Base-by-base conservation (phyloP, 805 yeast genomes). In the Hanseniaspora thailandica region DNA sequence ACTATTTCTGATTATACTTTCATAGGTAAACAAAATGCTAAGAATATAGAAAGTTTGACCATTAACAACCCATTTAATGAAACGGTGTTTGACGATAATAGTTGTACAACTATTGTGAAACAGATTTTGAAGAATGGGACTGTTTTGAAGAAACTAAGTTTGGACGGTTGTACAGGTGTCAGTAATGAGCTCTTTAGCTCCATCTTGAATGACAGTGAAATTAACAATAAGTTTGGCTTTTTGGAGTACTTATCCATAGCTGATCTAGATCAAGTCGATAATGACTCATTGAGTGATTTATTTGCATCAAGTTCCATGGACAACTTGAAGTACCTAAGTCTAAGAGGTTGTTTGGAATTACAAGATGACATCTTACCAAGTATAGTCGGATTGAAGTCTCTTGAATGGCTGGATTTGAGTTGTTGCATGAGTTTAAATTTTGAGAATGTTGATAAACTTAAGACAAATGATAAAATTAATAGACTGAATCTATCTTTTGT, bases 401-500 rank as follows among this genome's bases (percentile, higher is more conserved):
- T 73, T 23, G 79, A 95, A 0, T 62, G 93, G 28, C 82, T 82
- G 25, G 82, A 82, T 48, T 66, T 93, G 26, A 80, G 77, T 57
- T 57, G 93, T 55, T 90, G 90, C 63, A 85, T 96, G 0, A 62
- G 68, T 9, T 59, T 90, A 1, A 71, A 84, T 0, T 68, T 72
- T 15, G 69, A 70, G 5, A 69, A 81, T 7, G 75, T 83, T 60
- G 68, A 71, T 49, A 71, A 73, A 69, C 48, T 75, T 78, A 52
- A 68, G 57, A 17, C 5, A 2, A 52, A 38, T 62, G 85, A 88
- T 1, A 73, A 81, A 28, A 67, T 90, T 41, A 78, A 86, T 0
- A 74, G 78, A 33, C 60, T 86, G 17, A 93, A 90, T 64, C 62
- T 81, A 13, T 94, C 97, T 0, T 90, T 90, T 66, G 85, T 87